These are phyloP conservation scores for Sarocladium brachiariae DNA, from an alignment of 2,329 filamentous ascomycete species.

Conservation along the genomic window DNA sequence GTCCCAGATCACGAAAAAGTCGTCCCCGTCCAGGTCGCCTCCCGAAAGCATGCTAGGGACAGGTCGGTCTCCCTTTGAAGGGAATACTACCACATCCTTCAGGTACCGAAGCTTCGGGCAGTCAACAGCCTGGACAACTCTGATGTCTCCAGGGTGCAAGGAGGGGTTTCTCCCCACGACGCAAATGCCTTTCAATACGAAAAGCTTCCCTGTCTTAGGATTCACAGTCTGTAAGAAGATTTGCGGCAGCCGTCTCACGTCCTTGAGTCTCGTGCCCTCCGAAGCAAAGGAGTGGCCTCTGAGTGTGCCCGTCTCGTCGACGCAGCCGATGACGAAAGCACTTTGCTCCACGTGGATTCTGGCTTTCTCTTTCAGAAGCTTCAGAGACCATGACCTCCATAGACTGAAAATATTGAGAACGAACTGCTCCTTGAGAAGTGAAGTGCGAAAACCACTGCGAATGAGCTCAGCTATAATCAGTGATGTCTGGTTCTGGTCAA, in stretches of 20 bases:
- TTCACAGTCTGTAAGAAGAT: slow-evolving; percentile 81
- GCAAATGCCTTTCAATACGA: slow-evolving; percentile 66
- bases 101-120: slow-evolving; percentile 66
- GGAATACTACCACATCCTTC: slow-evolving; percentile 80
- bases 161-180: slow-evolving; percentile 88
- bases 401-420: slow-evolving; percentile 69
- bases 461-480: slow-evolving; percentile 70
- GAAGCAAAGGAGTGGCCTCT: slow-evolving; percentile 58
- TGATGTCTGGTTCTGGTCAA: slow-evolving; percentile 82
- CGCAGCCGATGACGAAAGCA: slow-evolving; percentile 80
- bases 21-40: slow-evolving; percentile 91
- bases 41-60: slow-evolving; percentile 93
- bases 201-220: slow-evolving; percentile 29
- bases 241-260: slow-evolving; percentile 59
- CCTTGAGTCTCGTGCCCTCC: slow-evolving; percentile 32
- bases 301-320: slow-evolving; percentile 75
- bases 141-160: slow-evolving; percentile 84
- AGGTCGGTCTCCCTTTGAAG: slow-evolving; percentile 74
- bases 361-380: slow-evolving; percentile 87
- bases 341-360: slow-evolving; percentile 75
- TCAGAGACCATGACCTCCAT: slow-evolving; percentile 86
- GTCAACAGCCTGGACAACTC: slow-evolving; percentile 79
- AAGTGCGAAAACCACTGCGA: slow-evolving; percentile 67
- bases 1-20: slow-evolving; percentile 95
- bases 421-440: slow-evolving; percentile 64